A percentile compares a stretch with the other conserved stretches of the same genome.
Conservation (phyloP, 371 early-diverging fungal genomes). For the Actinomortierella ambigua region DNA sequence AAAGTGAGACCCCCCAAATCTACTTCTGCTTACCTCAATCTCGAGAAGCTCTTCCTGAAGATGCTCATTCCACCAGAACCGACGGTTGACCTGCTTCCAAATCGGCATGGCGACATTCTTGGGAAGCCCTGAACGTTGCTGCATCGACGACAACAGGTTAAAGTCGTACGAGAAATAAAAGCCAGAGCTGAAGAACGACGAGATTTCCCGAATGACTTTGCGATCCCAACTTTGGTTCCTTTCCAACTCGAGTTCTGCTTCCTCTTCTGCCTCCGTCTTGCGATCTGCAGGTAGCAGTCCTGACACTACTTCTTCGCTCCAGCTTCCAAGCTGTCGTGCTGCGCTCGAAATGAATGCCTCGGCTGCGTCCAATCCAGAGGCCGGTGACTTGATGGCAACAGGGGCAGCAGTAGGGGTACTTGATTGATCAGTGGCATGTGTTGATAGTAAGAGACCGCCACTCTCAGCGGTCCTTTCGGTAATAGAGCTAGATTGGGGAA, state of each 20-base stretch:
- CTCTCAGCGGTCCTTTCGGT: too few relatives aligned
- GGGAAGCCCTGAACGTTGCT: slow-evolving; percentile 28
- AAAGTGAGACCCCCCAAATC: too few relatives aligned
- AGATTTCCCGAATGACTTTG: slow-evolving; percentile 67
- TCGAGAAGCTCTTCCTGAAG: slow-evolving; percentile 53
- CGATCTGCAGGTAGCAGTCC: slow-evolving; percentile 16
- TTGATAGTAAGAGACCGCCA: too few relatives aligned
- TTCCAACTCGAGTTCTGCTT: slow-evolving; percentile 27
- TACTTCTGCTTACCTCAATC: slow-evolving; percentile 49
- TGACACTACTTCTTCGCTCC: slow-evolving; percentile 19
- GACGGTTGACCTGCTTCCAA: slow-evolving; percentile 53
- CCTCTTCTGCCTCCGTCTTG: slow-evolving; percentile 13
- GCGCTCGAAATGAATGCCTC: slow-evolving; percentile 22
- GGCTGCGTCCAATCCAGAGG: slow-evolving; percentile 12
- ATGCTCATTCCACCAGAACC: slow-evolving; percentile 77
- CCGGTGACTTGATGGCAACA: slow-evolving; percentile 9
- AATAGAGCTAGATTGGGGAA: too few relatives aligned
- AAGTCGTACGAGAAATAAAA: slow-evolving; percentile 68
- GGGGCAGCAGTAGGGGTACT: neutral
- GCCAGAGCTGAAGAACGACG: slow-evolving; percentile 64
- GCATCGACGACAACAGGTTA: slow-evolving; percentile 33
- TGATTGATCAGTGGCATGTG: neutral
- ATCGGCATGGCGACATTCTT: slow-evolving; percentile 21
- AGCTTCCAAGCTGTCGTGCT: slow-evolving; percentile 18
- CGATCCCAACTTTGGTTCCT: slow-evolving; percentile 55